Conservation (phyloP, 2,329 filamentous ascomycete genomes). For the Metarhizium rileyi region DNA sequence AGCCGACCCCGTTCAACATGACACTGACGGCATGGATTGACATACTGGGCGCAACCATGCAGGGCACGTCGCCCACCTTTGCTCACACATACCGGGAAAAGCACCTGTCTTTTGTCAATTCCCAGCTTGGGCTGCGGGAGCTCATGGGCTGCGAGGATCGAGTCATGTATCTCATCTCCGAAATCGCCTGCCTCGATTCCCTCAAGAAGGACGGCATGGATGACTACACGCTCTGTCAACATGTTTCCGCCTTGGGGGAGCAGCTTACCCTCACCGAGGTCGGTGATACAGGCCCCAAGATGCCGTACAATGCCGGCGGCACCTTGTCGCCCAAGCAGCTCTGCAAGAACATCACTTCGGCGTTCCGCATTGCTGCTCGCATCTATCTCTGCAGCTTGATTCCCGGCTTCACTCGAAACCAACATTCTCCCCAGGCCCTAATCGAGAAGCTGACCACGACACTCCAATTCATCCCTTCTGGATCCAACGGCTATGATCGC, state of each 20-base stretch:
- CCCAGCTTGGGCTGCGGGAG: slow-evolving; percentile 67
- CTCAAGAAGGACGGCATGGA: slow-evolving; percentile 78
- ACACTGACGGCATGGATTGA: slow-evolving; percentile 91
- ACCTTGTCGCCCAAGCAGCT: slow-evolving; percentile 74
- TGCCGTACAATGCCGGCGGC: slow-evolving; percentile 58
- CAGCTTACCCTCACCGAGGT: slow-evolving; percentile 78
- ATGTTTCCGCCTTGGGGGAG: slow-evolving; percentile 78
- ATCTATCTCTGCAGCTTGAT: slow-evolving; percentile 97
- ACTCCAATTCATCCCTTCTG: slow-evolving; percentile 74
- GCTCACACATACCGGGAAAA: slow-evolving; percentile 95
- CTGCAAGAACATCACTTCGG: slow-evolving; percentile 76
- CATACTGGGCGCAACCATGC: slow-evolving; percentile 89
- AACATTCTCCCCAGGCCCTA: slow-evolving; percentile 64
- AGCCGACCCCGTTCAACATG: slow-evolving; percentile 84
- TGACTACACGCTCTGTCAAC: slow-evolving; percentile 75
- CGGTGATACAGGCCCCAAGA: slow-evolving; percentile 46
- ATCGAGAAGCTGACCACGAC: slow-evolving; percentile 68
- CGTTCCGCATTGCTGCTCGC: slow-evolving; percentile 85
- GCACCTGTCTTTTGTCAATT: slow-evolving; percentile 59
- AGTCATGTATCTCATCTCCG: slow-evolving; percentile 96
- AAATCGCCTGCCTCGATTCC: slow-evolving; percentile 91
- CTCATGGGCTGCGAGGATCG: slow-evolving; percentile 96
- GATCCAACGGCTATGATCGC: slow-evolving; percentile 75
- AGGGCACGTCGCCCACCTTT: slow-evolving; percentile 74
- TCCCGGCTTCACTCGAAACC: slow-evolving; percentile 70